Evolutionary conservation across 495 filamentous ascomycete species (phyloP).

Genomic region (Penicillium salamii): DNA sequence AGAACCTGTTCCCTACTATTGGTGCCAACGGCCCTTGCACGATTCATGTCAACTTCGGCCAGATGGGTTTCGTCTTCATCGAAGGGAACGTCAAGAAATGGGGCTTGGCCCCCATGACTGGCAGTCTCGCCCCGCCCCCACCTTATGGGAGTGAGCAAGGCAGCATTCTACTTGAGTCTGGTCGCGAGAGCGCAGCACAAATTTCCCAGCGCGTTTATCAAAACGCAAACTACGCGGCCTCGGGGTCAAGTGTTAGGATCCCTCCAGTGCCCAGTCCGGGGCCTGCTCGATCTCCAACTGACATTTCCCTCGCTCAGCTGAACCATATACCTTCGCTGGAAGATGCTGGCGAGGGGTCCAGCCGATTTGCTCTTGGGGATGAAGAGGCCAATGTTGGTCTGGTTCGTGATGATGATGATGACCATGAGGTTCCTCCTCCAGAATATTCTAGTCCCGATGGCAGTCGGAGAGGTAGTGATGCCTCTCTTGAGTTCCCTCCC

Average conservation of each 20-base stretch:
- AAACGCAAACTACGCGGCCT: conserved; percentile 40
- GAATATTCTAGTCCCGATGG: conserved; percentile 72
- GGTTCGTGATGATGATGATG: conserved; percentile 10
- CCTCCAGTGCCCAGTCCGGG: conserved; percentile 80
- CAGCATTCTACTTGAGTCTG: conserved; percentile 88
- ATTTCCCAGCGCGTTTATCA: conserved; percentile 56
- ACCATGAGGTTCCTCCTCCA: conserved; percentile 50
- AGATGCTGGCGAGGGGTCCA: conserved; percentile 72
- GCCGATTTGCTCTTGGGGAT: conserved; percentile 41
- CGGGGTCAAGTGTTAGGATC: conserved; percentile 55
- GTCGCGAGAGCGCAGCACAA: conserved; percentile 60
- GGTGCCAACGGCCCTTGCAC: conserved; percentile 91
- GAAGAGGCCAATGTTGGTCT: conserved; percentile 10
- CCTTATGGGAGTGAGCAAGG: conserved; percentile 96
- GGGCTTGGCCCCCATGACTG: conserved; percentile 94
- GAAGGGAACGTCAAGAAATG: conserved; percentile 99
- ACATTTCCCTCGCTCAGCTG: conserved; percentile 84
- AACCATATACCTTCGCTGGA: conserved; percentile 71
- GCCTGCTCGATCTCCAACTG: conserved; percentile 86
- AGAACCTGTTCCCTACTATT: conserved; percentile 95
- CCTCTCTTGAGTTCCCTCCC: conserved; percentile 27
- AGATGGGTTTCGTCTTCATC: conserved; percentile 97
- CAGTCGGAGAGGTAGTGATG: conserved; percentile 53
- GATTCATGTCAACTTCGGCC: conserved; percentile 95
- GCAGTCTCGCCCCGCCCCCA: conserved; percentile 89